Base-by-base conservation (phyloP, 1,139 yeast genomes). In the Zhuliangozyma parablackwelliae region DNA sequence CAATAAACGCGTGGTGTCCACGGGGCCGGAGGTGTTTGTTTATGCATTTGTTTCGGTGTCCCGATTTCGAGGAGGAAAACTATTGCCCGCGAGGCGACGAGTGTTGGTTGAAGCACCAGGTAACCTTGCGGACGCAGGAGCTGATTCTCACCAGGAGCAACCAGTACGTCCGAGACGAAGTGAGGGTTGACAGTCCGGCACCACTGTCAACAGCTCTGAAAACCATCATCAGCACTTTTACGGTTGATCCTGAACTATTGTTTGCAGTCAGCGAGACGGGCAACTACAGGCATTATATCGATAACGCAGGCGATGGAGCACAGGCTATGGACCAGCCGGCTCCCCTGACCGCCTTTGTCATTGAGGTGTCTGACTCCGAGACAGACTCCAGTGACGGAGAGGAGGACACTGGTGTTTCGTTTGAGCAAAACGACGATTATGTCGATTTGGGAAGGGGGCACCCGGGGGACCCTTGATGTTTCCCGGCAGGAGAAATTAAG, bases 1-100 rank as follows among this genome's bases (percentile, higher is more conserved):
- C 90, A 2, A 51, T 80, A 27, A 75, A 75, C 7, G 90, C 92
- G 1, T 82, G 75, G 60, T 85, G 95, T 56, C 73, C 64, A 24
- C 55, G 75, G 28, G 95, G 95, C 0, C 53, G 58, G 20, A 49
- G 54, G 28, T 85, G 95, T 54, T 67, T 72, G 6, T 69, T 75
- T 39, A 57, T 73, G 30, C 95, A 85, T 55, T 60, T 64, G 9
- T 72, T 66, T 48, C 77, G 75, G 40, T 85, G 95, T 56, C 94
- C 95, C 0, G 92, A 84, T 51, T 78, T 70, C 47, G 82, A 77
- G 45, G 80, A 77, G 43, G 63, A 65, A 16, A 84, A 84, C 10
- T 51, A 48, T 16, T 85, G 95, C 56, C 65, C 75, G 1, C 57
- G 75, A 40, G 74, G 75, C 1, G 57, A 50, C 21, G 52, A 59